These are phyloP conservation scores for Tetragonia tetragonoides DNA, from an alignment of 148 eudicot species.

Conservation along the genomic window DNA sequence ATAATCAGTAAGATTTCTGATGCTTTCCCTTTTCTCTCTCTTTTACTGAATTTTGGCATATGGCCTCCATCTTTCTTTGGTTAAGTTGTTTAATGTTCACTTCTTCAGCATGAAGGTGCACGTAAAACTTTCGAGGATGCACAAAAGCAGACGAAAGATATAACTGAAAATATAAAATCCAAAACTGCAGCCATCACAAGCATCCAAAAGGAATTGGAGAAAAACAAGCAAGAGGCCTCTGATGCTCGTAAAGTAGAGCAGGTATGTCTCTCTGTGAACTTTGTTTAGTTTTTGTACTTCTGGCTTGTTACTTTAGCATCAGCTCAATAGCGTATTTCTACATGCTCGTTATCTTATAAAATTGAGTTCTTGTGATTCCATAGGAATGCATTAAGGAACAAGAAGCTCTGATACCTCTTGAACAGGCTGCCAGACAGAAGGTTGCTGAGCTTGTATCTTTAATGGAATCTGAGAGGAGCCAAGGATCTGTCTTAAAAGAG, in stretches of 20 bases:
- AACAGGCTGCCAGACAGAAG: slow-evolving; percentile 88
- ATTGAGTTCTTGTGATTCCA: slow-evolving; percentile 19
- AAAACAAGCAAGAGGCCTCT: slow-evolving; percentile 52
- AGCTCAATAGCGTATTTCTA: background rate
- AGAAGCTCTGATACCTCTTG: slow-evolving; percentile 65
- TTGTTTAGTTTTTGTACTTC: background rate
- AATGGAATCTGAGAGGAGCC: slow-evolving; percentile 58
- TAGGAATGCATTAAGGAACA: slow-evolving; percentile 82
- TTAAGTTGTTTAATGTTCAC: background rate
- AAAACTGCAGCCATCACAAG: slow-evolving; percentile 46
- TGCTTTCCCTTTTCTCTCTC: background rate
- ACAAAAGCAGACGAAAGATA: slow-evolving; percentile 63
- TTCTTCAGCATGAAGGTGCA: slow-evolving; percentile 78
- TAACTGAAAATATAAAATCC: slow-evolving; percentile 42
- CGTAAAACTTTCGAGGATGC: slow-evolving; percentile 74
- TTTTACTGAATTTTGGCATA: background rate
- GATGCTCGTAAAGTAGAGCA: slow-evolving; percentile 75
- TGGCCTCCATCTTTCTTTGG: background rate
- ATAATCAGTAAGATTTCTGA: background rate
- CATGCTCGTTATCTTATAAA: slow-evolving; percentile 1
- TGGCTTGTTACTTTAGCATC: slow-evolving; percentile 6
- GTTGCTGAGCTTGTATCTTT: slow-evolving; percentile 55
- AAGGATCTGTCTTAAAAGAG: slow-evolving; percentile 92
- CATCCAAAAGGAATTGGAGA: slow-evolving; percentile 51
- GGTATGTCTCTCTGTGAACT: slow-evolving; percentile 35